Evolutionary conservation across 805 yeast genomes (phyloP).

Genomic region (Scheffersomyces stipitis): DNA sequence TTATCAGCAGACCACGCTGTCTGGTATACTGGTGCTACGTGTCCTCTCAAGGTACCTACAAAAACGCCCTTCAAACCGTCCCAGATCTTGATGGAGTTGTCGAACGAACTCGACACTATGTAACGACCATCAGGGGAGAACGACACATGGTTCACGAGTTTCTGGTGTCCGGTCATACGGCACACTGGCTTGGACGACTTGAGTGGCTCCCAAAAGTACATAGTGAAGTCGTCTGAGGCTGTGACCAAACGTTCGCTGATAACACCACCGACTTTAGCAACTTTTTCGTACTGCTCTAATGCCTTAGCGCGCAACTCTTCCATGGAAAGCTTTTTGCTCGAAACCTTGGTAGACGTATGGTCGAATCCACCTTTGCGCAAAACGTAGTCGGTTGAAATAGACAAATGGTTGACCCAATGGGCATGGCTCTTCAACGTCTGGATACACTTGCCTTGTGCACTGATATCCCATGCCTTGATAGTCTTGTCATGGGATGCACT

Average conservation of each 20-base stretch:
- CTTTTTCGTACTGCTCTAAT: slow-evolving; percentile 57
- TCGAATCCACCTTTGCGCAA: slow-evolving; percentile 88
- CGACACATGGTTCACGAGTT: slow-evolving; percentile 90
- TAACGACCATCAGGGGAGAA: slow-evolving; percentile 94
- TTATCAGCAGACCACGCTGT: slow-evolving; percentile 98
- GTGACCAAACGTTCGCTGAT: slow-evolving; percentile 80
- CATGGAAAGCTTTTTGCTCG: slow-evolving; percentile 14
- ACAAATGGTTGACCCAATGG: slow-evolving; percentile 96
- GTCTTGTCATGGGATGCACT: slow-evolving; percentile 95
- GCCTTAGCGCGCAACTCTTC: slow-evolving; percentile 50
- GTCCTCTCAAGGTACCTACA: slow-evolving; percentile 88
- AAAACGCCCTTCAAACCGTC: slow-evolving; percentile 92
- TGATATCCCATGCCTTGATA: slow-evolving; percentile 86
- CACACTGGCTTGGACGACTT: slow-evolving; percentile 79
- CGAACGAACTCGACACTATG: slow-evolving; percentile 91
- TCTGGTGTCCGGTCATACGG: slow-evolving; percentile 97
- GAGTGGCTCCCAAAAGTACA: slow-evolving; percentile 95
- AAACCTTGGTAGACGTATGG: slow-evolving; percentile 51
- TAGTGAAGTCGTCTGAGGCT: slow-evolving; percentile 96
- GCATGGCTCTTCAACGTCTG: slow-evolving; percentile 87
- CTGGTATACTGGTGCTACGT: slow-evolving; percentile 96
- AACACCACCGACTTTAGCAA: slow-evolving; percentile 57
- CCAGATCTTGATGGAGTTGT: slow-evolving; percentile 94
- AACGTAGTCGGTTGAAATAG: slow-evolving; percentile 87
- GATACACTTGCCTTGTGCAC: slow-evolving; percentile 68